These are phyloP conservation scores for Acanthamoeba quina DNA, from an alignment of 208 protist genomes.

Conservation along the genomic window DNA sequence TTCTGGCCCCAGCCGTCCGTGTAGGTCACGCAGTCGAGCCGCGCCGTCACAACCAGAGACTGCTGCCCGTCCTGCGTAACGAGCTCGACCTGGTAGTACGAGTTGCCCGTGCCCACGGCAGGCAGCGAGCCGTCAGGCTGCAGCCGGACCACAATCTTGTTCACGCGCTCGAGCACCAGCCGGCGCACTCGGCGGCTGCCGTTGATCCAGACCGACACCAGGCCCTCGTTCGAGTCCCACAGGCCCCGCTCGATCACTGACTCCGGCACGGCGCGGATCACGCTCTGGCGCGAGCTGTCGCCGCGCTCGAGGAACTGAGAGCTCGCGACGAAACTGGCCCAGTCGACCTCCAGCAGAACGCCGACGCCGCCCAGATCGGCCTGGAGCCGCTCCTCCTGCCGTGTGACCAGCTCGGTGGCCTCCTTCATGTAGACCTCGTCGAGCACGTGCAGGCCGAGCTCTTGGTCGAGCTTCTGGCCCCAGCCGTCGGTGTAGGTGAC, in stretches of 20 bases:
- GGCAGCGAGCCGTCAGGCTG: neutral
- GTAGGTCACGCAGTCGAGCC: neutral
- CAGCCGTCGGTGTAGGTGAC: neutral
- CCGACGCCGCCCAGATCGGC: neutral
- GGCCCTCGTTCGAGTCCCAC: neutral
- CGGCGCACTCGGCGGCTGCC: neutral
- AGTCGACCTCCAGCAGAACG: constrained; percentile 18
- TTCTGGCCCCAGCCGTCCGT: constrained; percentile 17
- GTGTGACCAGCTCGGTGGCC: neutral
- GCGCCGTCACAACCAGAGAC: neutral
- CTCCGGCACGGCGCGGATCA: neutral
- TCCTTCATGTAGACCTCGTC: constrained; percentile 39
- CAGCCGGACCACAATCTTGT: neutral
- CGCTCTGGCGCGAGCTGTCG: neutral
- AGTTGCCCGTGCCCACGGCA: neutral
- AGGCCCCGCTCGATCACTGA: constrained; percentile 5
- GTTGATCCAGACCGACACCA: neutral
- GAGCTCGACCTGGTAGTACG: neutral
- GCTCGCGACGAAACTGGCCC: neutral
- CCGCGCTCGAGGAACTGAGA: neutral
- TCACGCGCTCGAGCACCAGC: neutral
- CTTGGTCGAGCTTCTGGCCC: constrained; percentile 22
- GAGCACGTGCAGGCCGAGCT: constrained; percentile 45
- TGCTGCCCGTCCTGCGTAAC: neutral
- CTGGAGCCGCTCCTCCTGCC: constrained; percentile 6